Evolutionary conservation across 805 yeast species (phyloP).

Genomic region (Sungouiella blattae): DNA sequence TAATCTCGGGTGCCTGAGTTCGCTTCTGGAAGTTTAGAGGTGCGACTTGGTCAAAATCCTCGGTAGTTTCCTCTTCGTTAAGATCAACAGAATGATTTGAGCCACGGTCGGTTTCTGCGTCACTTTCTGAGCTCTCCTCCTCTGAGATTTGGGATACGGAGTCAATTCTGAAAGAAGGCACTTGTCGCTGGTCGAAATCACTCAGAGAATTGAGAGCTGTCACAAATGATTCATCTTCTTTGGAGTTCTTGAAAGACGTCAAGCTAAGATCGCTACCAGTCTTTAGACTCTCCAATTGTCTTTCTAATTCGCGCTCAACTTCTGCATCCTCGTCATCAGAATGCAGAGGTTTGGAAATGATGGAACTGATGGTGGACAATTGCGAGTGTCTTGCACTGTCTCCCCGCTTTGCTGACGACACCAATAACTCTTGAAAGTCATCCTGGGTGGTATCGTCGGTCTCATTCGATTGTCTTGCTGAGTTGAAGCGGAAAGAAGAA

Average conservation of each 20-base stretch:
- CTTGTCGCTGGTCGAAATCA: not conserved
- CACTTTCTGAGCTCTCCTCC: not conserved
- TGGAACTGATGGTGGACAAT: slow-evolving; percentile 40
- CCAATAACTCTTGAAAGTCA: slow-evolving; percentile 28
- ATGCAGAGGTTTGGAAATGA: slow-evolving; percentile 34
- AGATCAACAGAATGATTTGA: too few species aligned
- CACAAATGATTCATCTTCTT: too few species aligned
- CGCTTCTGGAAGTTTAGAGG: not conserved
- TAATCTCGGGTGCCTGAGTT: not conserved
- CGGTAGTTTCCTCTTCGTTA: not conserved
- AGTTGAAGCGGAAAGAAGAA: too few species aligned
- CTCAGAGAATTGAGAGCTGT: too few species aligned
- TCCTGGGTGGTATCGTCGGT: slow-evolving; percentile 15
- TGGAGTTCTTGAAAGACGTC: too few species aligned
- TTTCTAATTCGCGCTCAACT: slow-evolving; percentile 34
- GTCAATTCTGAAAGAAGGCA: not conserved
- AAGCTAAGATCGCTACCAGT: slow-evolving; percentile 8
- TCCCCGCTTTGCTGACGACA: slow-evolving; percentile 5
- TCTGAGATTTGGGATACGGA: not conserved
- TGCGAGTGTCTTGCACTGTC: slow-evolving; percentile 26
- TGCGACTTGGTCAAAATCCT: not conserved
- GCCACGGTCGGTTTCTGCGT: not conserved
- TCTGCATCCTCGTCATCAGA: slow-evolving; percentile 29
- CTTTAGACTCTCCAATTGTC: slow-evolving; percentile 36
- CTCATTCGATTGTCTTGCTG: slow-evolving; percentile 7